phyloP scores from a whole-genome alignment of 371 early-diverging fungal genomes.

The Mortierella sp. region DNA sequence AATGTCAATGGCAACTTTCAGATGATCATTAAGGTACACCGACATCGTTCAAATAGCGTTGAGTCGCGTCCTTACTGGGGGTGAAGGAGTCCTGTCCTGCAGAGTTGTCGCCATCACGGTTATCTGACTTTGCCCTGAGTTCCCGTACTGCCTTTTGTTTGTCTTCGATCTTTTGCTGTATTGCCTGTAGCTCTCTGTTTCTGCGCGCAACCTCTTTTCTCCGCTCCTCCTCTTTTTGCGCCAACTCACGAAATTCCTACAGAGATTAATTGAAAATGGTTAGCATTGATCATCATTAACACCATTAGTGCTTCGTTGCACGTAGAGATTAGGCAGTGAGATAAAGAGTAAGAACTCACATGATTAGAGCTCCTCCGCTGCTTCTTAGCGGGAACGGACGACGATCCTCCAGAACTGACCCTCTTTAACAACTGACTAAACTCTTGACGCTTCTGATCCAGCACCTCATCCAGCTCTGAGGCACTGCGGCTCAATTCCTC shows the following conservation, averaged over 20 bases:
- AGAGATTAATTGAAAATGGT: no score
- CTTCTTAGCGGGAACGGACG: constrained; percentile 8
- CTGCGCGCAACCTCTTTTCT: constrained; percentile 23
- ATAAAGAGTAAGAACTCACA: constrained; percentile 2
- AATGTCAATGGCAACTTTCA: background rate
- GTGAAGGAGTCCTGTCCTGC: constrained; percentile 18
- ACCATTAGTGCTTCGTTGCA: background rate
- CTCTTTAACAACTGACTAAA: constrained; percentile 26
- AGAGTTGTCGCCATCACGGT: background rate
- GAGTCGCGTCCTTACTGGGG: constrained; percentile 27
- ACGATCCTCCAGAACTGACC: constrained; percentile 8
- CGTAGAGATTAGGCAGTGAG: no score
- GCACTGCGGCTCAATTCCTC: constrained; percentile 42
- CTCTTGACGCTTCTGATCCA: constrained; percentile 45
- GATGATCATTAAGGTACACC: background rate
- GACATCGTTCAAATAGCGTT: no score
- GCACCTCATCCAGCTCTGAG: constrained; percentile 34
- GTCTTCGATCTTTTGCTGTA: constrained; percentile 36
- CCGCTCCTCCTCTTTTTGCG: constrained; percentile 26
- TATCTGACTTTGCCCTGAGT: constrained; percentile 10
- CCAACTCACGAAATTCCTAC: constrained; percentile 43
- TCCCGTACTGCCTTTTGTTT: constrained; percentile 22
- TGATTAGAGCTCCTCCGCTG: constrained; percentile 1
- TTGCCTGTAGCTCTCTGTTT: constrained; percentile 24
- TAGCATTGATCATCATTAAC: background rate